Conservation (phyloP, 1,284 basidiomycete species). For the Fistulinella cinereoalba region DNA sequence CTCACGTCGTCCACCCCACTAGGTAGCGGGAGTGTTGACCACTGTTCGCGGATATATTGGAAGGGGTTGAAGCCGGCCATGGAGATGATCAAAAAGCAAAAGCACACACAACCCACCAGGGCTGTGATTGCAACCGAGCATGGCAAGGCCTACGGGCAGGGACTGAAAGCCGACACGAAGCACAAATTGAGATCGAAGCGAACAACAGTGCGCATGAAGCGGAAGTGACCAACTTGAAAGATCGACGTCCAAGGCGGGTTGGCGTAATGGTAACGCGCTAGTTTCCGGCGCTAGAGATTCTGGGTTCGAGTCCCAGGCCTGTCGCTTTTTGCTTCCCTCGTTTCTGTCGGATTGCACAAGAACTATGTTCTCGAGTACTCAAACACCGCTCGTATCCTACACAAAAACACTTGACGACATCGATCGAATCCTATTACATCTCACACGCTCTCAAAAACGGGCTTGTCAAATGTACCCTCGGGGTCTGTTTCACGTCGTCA, state of each 20-base stretch:
- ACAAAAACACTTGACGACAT: not conserved
- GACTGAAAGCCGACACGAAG: too few relatives aligned
- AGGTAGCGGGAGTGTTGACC: slow-evolving; percentile 5
- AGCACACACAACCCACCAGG: too few relatives aligned
- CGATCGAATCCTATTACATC: not conserved
- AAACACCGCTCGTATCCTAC: too few relatives aligned
- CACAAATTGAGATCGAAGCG: too few relatives aligned
- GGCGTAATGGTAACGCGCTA: slow-evolving; percentile 43
- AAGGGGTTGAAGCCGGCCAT: slow-evolving; percentile 11
- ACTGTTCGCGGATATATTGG: slow-evolving; percentile 12
- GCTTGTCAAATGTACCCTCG: slow-evolving; percentile 46
- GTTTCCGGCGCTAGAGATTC: slow-evolving; percentile 56
- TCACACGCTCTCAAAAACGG: slow-evolving; percentile 33
- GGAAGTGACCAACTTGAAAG: too few relatives aligned
- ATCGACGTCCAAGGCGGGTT: slow-evolving; percentile 29
- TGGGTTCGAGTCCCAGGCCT: slow-evolving; percentile 53
- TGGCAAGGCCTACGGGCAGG: too few relatives aligned
- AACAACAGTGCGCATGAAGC: too few relatives aligned
- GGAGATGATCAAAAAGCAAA: too few relatives aligned
- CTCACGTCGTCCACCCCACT: slow-evolving; percentile 15
- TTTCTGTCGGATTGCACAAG: too few relatives aligned
- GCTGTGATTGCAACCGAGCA: too few relatives aligned
- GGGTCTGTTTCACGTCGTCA: slow-evolving; percentile 35
- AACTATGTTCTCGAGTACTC: too few relatives aligned
- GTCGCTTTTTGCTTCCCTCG: slow-evolving; percentile 37